Conservation (phyloP, 176 grass and related monocot species). For the Juncus effusus region DNA sequence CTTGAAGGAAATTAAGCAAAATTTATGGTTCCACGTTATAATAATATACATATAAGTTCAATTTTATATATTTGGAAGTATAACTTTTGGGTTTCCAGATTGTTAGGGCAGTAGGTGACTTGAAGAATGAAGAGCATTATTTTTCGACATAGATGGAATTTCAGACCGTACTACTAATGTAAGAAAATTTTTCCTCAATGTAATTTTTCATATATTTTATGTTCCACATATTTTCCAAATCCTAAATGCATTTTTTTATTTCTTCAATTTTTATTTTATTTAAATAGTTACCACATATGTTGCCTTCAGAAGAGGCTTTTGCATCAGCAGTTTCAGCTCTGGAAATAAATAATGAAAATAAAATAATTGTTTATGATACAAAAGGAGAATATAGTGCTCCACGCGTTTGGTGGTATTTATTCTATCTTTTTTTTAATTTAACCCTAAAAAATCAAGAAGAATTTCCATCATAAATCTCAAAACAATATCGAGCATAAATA, state of each 20-base stretch:
- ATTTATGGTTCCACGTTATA: no score
- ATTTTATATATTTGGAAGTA: no score
- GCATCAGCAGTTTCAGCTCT: conserved; percentile 62
- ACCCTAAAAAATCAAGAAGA: conserved; percentile 1
- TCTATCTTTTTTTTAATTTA: not conserved
- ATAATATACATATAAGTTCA: no score
- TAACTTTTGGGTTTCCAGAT: no score
- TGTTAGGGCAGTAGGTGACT: no score
- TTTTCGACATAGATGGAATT: conserved; percentile 82
- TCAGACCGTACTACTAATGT: conserved; percentile 59
- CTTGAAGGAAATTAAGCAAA: no score
- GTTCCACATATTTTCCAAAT: not conserved
- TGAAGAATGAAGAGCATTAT: conserved; percentile 55
- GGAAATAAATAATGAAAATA: conserved; percentile 62
- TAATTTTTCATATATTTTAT: conserved; percentile 4
- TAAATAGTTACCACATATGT: conserved; percentile 84
- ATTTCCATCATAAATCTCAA: no score
- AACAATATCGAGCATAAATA: no score
- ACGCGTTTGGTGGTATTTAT: conserved; percentile 88
- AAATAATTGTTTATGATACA: conserved; percentile 81
- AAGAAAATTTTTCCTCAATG: conserved; percentile 28
- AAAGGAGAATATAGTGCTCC: conserved; percentile 79
- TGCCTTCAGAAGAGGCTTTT: conserved; percentile 80
- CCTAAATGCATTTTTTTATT: conserved; percentile 2
- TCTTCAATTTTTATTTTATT: conserved; percentile 26